phyloP scores from a whole-genome alignment of 1,284 basidiomycete species.

The Cryptococcus amylolentus region DNA sequence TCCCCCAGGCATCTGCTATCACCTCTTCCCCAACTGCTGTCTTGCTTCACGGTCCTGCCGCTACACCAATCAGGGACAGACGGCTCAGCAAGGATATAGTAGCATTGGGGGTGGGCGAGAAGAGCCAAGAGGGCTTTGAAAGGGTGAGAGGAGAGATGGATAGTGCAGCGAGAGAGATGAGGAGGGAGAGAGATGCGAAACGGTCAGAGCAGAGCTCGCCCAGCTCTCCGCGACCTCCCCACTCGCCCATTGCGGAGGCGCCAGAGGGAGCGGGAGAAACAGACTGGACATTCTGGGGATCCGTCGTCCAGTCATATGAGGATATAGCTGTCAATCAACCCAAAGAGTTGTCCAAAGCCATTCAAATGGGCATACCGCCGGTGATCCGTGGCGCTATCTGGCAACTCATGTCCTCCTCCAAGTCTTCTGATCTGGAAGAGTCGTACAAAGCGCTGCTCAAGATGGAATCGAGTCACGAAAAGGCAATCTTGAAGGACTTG shows the following conservation, averaged over 20 bases:
- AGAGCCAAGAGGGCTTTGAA: slow-evolving; percentile 44
- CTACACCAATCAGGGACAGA: slow-evolving; percentile 33
- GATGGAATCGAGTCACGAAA: slow-evolving; percentile 82
- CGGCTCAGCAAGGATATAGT: slow-evolving; percentile 34
- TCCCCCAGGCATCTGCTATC: not conserved
- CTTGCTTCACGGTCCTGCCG: slow-evolving; percentile 29
- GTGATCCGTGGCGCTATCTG: slow-evolving; percentile 79
- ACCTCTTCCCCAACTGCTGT: slow-evolving; percentile 8
- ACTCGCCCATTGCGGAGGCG: not conserved
- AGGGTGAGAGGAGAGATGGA: slow-evolving; percentile 46
- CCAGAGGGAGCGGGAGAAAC: slow-evolving; percentile 11
- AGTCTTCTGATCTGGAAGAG: slow-evolving; percentile 80
- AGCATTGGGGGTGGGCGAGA: slow-evolving; percentile 35
- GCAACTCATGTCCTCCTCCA: slow-evolving; percentile 96
- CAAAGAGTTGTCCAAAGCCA: slow-evolving; percentile 78
- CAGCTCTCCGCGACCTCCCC: not conserved
- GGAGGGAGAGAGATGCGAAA: slow-evolving; percentile 59
- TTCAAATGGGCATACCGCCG: slow-evolving; percentile 85
- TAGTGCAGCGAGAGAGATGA: slow-evolving; percentile 45
- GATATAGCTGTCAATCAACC: slow-evolving; percentile 72
- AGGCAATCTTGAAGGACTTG: slow-evolving; percentile 86
- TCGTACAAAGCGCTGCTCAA: slow-evolving; percentile 81
- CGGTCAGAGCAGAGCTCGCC: slow-evolving; percentile 40
- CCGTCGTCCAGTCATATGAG: slow-evolving; percentile 88
- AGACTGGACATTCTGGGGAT: slow-evolving; percentile 88